phyloP scores from a whole-genome alignment of 768 basidiomycete species.

The Sporobolomyces phaffii region DNA sequence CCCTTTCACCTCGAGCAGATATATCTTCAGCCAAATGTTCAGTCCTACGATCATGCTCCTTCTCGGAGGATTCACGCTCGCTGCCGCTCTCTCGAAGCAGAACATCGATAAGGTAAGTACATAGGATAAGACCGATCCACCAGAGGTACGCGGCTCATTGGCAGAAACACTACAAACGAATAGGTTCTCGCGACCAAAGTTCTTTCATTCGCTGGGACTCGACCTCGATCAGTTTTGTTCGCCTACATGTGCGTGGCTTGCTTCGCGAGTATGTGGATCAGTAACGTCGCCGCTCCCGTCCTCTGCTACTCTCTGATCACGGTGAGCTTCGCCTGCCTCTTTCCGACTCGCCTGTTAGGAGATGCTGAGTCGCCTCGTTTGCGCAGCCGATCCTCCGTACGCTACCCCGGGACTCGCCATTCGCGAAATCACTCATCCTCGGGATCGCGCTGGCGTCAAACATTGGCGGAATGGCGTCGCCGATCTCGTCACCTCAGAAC shows the following conservation, averaged over 20 bases:
- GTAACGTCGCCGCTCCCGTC: conserved; percentile 96
- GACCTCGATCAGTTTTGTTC: conserved; percentile 76
- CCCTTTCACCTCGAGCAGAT: conserved; percentile 61
- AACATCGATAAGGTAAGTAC: conserved; percentile 65
- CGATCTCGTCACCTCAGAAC: conserved; percentile 97
- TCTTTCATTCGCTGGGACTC: conserved; percentile 79
- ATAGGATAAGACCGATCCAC: too few relatives aligned
- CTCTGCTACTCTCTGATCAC: conserved; percentile 92
- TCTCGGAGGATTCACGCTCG: conserved; percentile 78
- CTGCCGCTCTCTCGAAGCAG: conserved; percentile 90
- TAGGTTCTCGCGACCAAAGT: conserved; percentile 77
- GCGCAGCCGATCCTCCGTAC: conserved; percentile 89
- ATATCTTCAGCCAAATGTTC: conserved; percentile 91
- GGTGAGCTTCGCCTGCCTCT: conserved; percentile 51
- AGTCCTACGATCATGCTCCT: conserved; percentile 97
- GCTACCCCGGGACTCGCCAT: conserved; percentile 74
- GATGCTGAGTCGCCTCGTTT: too few relatives aligned
- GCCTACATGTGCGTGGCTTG: conserved; percentile 94
- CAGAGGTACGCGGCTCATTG: too few relatives aligned
- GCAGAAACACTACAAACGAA: conserved; percentile 43
- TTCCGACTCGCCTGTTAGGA: too few relatives aligned
- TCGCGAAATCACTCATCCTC: conserved; percentile 84
- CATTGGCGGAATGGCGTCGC: conserved; percentile 93
- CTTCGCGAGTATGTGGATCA: conserved; percentile 99
- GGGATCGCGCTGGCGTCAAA: conserved; percentile 97